Evolutionary conservation across 495 filamentous ascomycete species (phyloP).

Genomic region (Neurospora sublineolata): DNA sequence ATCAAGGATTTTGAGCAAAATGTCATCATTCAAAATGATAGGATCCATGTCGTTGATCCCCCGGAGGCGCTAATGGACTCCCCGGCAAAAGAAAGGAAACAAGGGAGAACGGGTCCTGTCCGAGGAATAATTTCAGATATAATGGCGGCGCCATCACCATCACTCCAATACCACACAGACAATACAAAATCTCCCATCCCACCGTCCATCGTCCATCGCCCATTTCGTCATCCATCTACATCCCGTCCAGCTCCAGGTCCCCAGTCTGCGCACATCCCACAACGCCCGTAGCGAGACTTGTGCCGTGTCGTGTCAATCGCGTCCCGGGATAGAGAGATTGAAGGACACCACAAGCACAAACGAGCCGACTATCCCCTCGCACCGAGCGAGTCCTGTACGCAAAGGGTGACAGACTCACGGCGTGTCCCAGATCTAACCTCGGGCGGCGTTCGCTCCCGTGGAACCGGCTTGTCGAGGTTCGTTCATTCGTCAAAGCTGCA

Average conservation of each 20-base stretch:
- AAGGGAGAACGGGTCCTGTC: neutral
- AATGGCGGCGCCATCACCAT: neutral
- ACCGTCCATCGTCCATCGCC: neutral
- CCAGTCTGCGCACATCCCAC: neutral
- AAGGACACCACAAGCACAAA: neutral
- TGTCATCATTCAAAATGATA: neutral
- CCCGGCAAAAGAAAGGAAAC: neutral
- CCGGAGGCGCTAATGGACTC: neutral
- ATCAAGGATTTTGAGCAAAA: neutral
- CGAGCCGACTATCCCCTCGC: neutral
- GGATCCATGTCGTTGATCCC: constrained; percentile 12
- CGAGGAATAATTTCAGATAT: neutral
- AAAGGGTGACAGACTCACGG: neutral
- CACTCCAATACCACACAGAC: neutral
- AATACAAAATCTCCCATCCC: neutral
- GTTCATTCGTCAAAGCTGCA: neutral
- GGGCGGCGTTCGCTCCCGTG: neutral
- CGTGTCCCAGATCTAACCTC: neutral
- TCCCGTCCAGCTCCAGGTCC: neutral
- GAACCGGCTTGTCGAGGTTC: neutral
- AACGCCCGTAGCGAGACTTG: neutral
- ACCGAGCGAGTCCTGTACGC: neutral
- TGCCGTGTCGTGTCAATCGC: neutral
- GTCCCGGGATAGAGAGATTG: neutral
- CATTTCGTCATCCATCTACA: neutral